These are phyloP conservation scores for Rhododendron kiyosumense DNA, from an alignment of 148 eudicot species.

Conservation along the genomic window DNA sequence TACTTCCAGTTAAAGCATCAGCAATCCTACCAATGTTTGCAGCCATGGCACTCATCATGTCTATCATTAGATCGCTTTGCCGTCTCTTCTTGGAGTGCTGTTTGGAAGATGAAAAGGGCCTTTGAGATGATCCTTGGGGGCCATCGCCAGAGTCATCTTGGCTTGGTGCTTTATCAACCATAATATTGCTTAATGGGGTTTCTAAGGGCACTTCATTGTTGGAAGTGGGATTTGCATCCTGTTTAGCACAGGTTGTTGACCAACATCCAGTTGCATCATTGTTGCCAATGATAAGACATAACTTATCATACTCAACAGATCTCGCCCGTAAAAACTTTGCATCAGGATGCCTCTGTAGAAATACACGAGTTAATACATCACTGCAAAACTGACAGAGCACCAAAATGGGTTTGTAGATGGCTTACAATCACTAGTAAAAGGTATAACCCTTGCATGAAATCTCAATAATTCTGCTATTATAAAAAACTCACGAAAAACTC, in stretches of 20 bases:
- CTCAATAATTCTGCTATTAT: neutral
- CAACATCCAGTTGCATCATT: neutral
- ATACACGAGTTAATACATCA: neutral
- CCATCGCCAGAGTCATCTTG: neutral
- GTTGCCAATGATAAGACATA: neutral
- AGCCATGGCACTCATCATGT: conserved; percentile 5
- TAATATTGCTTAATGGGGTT: neutral
- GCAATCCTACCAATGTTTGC: conserved; percentile 14
- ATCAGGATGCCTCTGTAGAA: conserved; percentile 11
- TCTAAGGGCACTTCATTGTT: conserved; percentile 7
- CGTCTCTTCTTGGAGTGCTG: conserved; percentile 10
- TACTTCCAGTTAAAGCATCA: conserved; percentile 11
- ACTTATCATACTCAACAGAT: conserved; percentile 5
- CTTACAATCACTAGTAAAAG: neutral
- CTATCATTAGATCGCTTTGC: neutral
- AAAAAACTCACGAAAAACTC: neutral
- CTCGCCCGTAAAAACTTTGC: conserved; percentile 10
- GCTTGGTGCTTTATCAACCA: neutral
- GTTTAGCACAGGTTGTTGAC: neutral
- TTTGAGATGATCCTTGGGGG: neutral
- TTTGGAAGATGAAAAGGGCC: conserved; percentile 5
- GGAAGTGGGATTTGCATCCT: neutral
- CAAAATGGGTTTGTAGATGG: neutral
- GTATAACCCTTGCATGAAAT: neutral
- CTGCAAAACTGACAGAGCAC: neutral